Base-by-base conservation (phyloP, 306 rosid species). In the Ceratonia siliqua region DNA sequence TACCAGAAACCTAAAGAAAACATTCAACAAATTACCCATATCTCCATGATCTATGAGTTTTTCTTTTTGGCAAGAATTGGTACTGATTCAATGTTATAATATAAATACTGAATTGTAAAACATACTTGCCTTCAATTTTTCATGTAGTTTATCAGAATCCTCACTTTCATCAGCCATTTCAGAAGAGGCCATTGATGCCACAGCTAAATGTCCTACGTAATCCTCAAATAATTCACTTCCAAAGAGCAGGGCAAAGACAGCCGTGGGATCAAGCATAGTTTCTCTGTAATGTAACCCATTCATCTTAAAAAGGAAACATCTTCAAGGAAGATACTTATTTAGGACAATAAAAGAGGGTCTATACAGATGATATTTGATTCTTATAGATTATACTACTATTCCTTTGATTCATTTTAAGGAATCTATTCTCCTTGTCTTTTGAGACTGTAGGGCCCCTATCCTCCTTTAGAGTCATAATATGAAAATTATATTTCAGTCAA, bases 171-270 rank as follows among this genome's bases (percentile, higher is more conserved):
- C 86, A 1, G 80, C 85, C 56, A 89, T 69, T 45, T 82, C 97
- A 68, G 96, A 88, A 61, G 96, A 86, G 71, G 96, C 96, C 95
- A 94, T 88, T n/a, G 99, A 88, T 70, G 97, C 93, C 50, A 90
- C 99, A 71, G 92, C 92, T 63, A 94, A 73, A 87, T 94, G 97
- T 75, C 99, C 99, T 43, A 92, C 62, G 52, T 94, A 94, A 77
- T 94, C 93, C 85, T 94, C 99, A 79, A 94, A 94, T 80, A 89
- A 76, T 83, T 92, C 99, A 77, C 99, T 92, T 74, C 99, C 97
- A 72, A 94, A 94, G 61, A 94, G 91, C 72, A 90, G 85, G 43
- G 97, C 87, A 65, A 94, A 94, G 62, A 94, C 93, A 43, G 99
- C 95, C 65, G 77, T 90, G 4, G 99, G 99, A 14, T 94, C 99